Base-by-base conservation (phyloP, 371 early-diverging fungal genomes). In the Mucor indicus region DNA sequence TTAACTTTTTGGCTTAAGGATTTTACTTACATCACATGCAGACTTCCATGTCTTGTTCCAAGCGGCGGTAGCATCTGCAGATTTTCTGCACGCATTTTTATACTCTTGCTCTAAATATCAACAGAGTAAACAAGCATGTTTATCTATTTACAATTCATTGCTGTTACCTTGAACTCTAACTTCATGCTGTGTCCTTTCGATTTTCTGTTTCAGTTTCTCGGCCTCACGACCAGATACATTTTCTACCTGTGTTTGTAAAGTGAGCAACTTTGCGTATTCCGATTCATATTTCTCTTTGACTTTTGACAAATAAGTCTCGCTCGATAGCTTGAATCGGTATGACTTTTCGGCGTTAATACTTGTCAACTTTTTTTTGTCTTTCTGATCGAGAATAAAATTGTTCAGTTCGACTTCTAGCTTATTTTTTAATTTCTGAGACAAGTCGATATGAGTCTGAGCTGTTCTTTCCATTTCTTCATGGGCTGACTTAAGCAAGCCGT, bases 351-450 rank as follows among this genome's bases (percentile, higher is more conserved):
- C 75, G 11, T 72, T 75, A 7, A 69, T 66, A 48, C 77, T 78
- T 6, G 59, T 50, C 57, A 71, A 29, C 40, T 59, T 44, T 19
- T 95, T 71, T 36, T 84, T 82, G 38, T 79, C 84, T 43, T 86
- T 80, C 73, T 94, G 95, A n/a, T 75, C 75, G 12, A 79, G 55
- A 17, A 93, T 84, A 50, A 95, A 90, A n/a, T 86, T 84, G 12
- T 74, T 63, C 31, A 90, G 49, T 0, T 87, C 84, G 23, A 79
- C 65, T 53, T 91, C 94, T 1, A 95, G 57, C 43, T 90, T 81
- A 8, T 64, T 70, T n/a, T 85, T 73, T 44, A 96, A 79, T 53
- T 90, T 91, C 31, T 77, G 73, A 2, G 90, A 88, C 31, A 95
- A 51, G 19, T 91, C 91, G 41, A 87, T 45, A 48, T 92, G 90